phyloP scores from a whole-genome alignment of 352 stramenopile genomes.

The Phytophthora sansomeana region DNA sequence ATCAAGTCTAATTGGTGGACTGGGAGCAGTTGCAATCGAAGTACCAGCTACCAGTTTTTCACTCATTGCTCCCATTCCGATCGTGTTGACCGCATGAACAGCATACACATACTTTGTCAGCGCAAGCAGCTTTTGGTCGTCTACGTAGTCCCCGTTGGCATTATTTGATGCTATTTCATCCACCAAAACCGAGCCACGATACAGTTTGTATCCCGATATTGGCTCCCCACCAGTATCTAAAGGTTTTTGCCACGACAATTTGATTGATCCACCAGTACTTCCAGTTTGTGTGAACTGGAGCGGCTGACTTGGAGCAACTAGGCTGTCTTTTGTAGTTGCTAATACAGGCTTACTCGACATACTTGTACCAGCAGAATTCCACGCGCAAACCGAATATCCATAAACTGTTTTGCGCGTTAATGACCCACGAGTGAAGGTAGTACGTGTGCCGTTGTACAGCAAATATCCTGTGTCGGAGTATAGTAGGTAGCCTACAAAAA shows the following conservation, averaged over 20 bases:
- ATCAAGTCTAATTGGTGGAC: constrained; percentile 13
- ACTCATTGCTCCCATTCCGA: constrained; percentile 43
- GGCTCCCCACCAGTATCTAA: constrained; percentile 53
- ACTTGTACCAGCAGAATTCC: constrained; percentile 56
- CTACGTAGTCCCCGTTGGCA: constrained; percentile 24
- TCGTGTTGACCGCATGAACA: constrained; percentile 48
- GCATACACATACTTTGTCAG: constrained; percentile 50
- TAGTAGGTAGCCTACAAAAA: constrained; percentile 45
- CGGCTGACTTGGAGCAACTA: constrained; percentile 41
- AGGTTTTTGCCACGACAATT: constrained; percentile 47
- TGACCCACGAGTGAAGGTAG: constrained; percentile 42
- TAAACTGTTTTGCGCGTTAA: constrained; percentile 54
- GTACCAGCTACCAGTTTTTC: constrained; percentile 38
- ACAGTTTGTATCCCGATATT: constrained; percentile 52
- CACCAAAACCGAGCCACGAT: constrained; percentile 36
- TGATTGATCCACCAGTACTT: constrained; percentile 51
- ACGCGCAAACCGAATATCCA: constrained; percentile 48
- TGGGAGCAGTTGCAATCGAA: constrained; percentile 32
- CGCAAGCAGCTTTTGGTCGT: constrained; percentile 42
- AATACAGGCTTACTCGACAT: constrained; percentile 19
- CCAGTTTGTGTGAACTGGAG: constrained; percentile 23
- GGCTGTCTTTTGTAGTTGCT: constrained; percentile 25
- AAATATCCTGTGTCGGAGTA: constrained; percentile 35
- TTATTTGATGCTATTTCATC: constrained; percentile 9
- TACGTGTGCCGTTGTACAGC: constrained; percentile 55